Evolutionary conservation across 1,139 yeast genomes (phyloP).

Genomic region (Candida neerlandica): DNA sequence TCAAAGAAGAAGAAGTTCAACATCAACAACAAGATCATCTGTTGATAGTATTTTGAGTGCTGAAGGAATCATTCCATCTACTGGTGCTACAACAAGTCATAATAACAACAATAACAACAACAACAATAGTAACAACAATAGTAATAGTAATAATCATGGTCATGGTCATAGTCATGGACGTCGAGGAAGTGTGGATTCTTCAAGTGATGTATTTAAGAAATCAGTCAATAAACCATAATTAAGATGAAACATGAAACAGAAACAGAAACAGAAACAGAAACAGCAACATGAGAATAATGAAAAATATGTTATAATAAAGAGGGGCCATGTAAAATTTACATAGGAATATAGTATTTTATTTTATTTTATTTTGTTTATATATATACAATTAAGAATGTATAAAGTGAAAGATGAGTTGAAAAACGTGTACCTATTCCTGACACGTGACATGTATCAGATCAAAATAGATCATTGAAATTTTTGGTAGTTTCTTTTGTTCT

Average conservation of each 20-base stretch:
- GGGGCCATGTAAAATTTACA: no score
- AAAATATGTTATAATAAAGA: conserved; percentile 1
- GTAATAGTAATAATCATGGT: neutral
- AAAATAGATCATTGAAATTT: no score
- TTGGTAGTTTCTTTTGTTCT: no score
- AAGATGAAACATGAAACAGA: conserved; percentile 2
- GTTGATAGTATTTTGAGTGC: conserved; percentile 27
- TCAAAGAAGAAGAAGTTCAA: conserved; percentile 75
- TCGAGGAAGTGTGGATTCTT: conserved; percentile 10
- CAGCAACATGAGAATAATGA: neutral
- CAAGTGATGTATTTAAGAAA: conserved; percentile 16
- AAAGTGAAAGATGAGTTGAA: no score
- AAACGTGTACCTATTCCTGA: no score
- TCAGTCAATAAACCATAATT: conserved; percentile 14
- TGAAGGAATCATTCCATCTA: conserved; percentile 11
- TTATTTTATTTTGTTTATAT: no score
- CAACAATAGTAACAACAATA: neutral
- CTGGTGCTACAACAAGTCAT: neutral
- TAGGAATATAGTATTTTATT: no score
- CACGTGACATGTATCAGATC: no score
- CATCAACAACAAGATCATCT: conserved; percentile 46
- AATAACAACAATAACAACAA: neutral
- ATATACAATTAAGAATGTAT: no score
- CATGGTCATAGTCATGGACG: conserved; percentile 1
- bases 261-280: neutral